Evolutionary conservation across 441 rosid genomes (phyloP).

Genomic region (Daphne laureola): DNA sequence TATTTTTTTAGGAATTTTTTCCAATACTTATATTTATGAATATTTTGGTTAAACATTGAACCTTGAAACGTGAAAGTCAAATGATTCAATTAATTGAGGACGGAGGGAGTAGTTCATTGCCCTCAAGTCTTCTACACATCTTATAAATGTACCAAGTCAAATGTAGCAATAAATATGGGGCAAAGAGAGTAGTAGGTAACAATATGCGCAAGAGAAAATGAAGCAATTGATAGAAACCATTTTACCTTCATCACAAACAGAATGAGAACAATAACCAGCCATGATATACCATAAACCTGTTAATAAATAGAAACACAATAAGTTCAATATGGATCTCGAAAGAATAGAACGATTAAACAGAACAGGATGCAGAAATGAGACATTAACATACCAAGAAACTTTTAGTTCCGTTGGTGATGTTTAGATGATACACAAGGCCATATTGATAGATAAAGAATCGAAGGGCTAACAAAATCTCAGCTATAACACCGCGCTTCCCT

Average conservation of each 20-base stretch:
- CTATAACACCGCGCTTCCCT: slow-evolving; percentile 84
- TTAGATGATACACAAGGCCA: slow-evolving; percentile 90
- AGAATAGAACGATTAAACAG: slow-evolving; percentile 1
- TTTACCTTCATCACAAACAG: slow-evolving; percentile 96
- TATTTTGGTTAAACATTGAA: no score
- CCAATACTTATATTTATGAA: no score
- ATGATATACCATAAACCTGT: slow-evolving; percentile 90
- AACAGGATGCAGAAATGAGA: slow-evolving; percentile 2
- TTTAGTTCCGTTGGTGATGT: slow-evolving; percentile 36
- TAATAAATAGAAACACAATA: slow-evolving; percentile 12
- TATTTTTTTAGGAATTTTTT: no score
- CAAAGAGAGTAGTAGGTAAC: no score
- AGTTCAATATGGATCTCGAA: neutral
- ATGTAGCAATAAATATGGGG: no score
- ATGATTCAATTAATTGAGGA: no score
- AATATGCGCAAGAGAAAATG: neutral
- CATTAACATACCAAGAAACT: slow-evolving; percentile 59
- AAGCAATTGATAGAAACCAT: slow-evolving; percentile 5
- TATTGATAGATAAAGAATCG: slow-evolving; percentile 93
- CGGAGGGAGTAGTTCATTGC: no score
- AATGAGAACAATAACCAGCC: slow-evolving; percentile 87
- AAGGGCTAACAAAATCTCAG: slow-evolving; percentile 78
- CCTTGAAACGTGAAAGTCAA: no score
- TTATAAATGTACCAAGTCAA: no score
- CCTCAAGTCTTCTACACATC: no score